Evolutionary conservation across 2,329 filamentous ascomycete species (phyloP).

Genomic region (Fusarium sp.): DNA sequence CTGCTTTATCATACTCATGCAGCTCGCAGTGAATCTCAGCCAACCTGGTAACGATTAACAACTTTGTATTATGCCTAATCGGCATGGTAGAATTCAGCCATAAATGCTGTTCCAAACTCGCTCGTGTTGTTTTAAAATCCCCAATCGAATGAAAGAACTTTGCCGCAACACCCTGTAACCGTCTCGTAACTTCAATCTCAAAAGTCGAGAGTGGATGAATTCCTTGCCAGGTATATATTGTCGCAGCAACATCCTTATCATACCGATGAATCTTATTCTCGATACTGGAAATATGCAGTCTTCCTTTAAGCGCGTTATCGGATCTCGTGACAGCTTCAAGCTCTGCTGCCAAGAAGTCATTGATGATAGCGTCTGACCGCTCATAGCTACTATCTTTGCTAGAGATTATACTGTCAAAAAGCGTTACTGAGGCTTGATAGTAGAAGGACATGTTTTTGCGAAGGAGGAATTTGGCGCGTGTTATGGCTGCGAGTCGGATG

Average conservation of each 20-base stretch:
- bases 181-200: slow-evolving; percentile 49
- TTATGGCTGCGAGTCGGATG: slow-evolving; percentile 41
- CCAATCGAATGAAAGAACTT: slow-evolving; percentile 51
- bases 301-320: slow-evolving; percentile 48
- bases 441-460: slow-evolving; percentile 48
- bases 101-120: slow-evolving; percentile 48
- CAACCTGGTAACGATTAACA: slow-evolving; percentile 44
- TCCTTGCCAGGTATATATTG: slow-evolving; percentile 49
- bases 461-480: slow-evolving; percentile 40
- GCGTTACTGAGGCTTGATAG: slow-evolving; percentile 46
- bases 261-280: slow-evolving; percentile 51
- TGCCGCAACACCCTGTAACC: slow-evolving; percentile 49
- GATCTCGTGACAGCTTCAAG: too few species aligned
- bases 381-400: slow-evolving; percentile 44
- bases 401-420: slow-evolving; percentile 49
- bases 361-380: slow-evolving; percentile 43
- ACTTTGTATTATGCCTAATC: slow-evolving; percentile 42
- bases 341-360: too few species aligned
- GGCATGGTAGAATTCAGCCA: slow-evolving; percentile 43
- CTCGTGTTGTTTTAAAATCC: slow-evolving; percentile 45
- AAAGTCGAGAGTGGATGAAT: slow-evolving; percentile 46
- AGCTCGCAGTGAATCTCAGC: slow-evolving; percentile 48
- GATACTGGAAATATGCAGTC: slow-evolving; percentile 50
- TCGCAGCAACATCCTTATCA: slow-evolving; percentile 45
- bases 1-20: slow-evolving; percentile 38